Base-by-base conservation (phyloP, 78 protist species). In the slime mould (Dictyostelium discoideum) region DNA sequence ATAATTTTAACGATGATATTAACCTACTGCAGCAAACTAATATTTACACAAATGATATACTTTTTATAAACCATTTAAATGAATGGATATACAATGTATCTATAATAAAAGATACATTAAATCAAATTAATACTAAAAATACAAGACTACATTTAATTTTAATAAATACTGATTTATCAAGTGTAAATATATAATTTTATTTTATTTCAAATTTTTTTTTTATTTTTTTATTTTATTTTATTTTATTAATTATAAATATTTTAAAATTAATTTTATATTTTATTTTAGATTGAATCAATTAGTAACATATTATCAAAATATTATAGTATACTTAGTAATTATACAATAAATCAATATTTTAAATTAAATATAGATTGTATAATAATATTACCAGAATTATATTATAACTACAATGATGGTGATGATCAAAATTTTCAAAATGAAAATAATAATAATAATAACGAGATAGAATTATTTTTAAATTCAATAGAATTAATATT, bases 381-480 rank as follows among this genome's bases (percentile, higher is more conserved):
- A 4, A 37, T 74, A 74, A 16, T 74, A 74, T 37, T 74, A 13
- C 81, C 81, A 74, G 81, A 74, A 74, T 74, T 74, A 37, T 74
- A 74, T 74, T 74, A 14, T 32, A 26, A 13, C 4, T 16, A 69
- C 11, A n/a, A 69, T 26, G 22, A 69, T 26, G 18, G 22, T 63
- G 26, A 63, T 63, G 0, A 63, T 20, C 6, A 14, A n/a, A n/a
- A 16, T 54, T 54, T 16, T 8, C 9, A 63, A 18, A 63, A 22
- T 29, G 77, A 69, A 26, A 26, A 14, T 74, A 37, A 37, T 37
- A 32, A 11, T 16, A 37, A 37, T 74, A 26, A 14, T 73, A 73
- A 32, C 16, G n/a, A 32, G 16, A 73, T 13, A 13, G 14, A 24
- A 73, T 73, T 32, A 32, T 73, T 73, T 13, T 10, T 29, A 73